Evolutionary conservation across 805 yeast species (phyloP), one percentile per base, ranked within the genome.

Genomic region (Novakomyces olei): DNA sequence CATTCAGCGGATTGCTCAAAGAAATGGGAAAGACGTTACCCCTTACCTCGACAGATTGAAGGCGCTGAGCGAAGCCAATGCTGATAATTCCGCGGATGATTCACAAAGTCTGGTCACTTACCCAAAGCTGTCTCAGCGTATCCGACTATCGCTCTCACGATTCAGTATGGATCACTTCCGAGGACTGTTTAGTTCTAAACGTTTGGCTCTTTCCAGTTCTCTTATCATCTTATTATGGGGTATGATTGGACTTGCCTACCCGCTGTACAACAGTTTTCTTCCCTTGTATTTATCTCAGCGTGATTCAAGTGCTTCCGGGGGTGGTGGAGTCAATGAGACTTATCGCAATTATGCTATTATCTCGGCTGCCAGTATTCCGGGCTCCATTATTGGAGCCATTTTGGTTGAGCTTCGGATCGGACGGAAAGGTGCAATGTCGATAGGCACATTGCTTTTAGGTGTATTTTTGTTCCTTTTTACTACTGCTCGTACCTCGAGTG

Each of bases 401-500:
- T 34, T 40, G 19, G 34, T 44, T 7, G 38, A 44, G 15, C 32
- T 37, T 14, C 36, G 42, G 18, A 27, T 67, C 20, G 72, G 75
- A 4, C 56, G 75, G 47, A 60, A 67, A 42, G 75, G 75, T 5
- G 59, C 72, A 1, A 55, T 70, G 58, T 50, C 53, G 1, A 48
- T 57, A 23, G 69, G 75, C 15, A 60, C 69, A 4, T 17, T 69
- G 3, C 44, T 66, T 22, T 57, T 71, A 0, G 72, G 72, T 53
- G 65, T 67, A 2, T 58, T 71, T 29, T 46, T 72, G 36, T 69
- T 69, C 43, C 70, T 69, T 29, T 69, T 72, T 39, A 71, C 78
- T 9, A 65, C 72, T 2, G 71, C 70, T 8, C 60, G 63, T 45
- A 60, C 70, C 0, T 54, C 65, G 29, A 52, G 61, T 4, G 67